Percentiles rank a stretch among this genome's conserved stretches.
These are phyloP conservation scores for Candida multigemmis DNA, from an alignment of 805 yeast species.

Conservation along the genomic window DNA sequence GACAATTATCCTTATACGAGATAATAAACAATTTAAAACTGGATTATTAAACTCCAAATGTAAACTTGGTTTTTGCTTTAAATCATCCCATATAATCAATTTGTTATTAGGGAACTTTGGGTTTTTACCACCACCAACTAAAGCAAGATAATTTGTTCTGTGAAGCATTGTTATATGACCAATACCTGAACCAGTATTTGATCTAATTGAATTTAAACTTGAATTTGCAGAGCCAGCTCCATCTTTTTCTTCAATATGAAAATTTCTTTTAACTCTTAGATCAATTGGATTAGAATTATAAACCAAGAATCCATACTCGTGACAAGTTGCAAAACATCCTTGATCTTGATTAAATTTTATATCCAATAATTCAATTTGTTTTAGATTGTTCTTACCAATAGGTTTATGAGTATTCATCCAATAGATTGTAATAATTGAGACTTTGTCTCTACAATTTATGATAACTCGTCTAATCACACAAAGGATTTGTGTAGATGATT, in stretches of 20 bases:
- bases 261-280: slow-evolving; percentile 53
- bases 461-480: too few species aligned
- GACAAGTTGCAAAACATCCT: slow-evolving; percentile 81
- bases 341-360: slow-evolving; percentile 83
- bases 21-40: slow-evolving; percentile 62
- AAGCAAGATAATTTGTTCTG: slow-evolving; percentile 81
- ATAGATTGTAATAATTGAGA: too few species aligned
- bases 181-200: slow-evolving; percentile 43
- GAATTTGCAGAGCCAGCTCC: slow-evolving; percentile 1
- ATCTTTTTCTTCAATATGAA: slow-evolving; percentile 23
- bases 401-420: slow-evolving; percentile 15
- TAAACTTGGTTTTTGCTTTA: slow-evolving; percentile 65
- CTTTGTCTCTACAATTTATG: too few species aligned
- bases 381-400: slow-evolving; percentile 4
- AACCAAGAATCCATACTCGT: slow-evolving; percentile 74
- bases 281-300: slow-evolving; percentile 86
- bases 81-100: slow-evolving; percentile 86
- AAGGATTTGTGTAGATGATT: too few species aligned
- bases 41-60: slow-evolving; percentile 70
- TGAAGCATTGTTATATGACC: slow-evolving; percentile 77
- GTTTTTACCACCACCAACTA: slow-evolving; percentile 81
- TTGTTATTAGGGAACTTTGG: slow-evolving; percentile 76
- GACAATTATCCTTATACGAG: slow-evolving; percentile 69
- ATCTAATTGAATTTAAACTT: slow-evolving; percentile 2
- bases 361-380: slow-evolving; percentile 25